Percentiles rank a stretch among this genome's conserved stretches.
Conservation (phyloP, 2,329 filamentous ascomycete genomes). For the Salinomyces thailandicus region DNA sequence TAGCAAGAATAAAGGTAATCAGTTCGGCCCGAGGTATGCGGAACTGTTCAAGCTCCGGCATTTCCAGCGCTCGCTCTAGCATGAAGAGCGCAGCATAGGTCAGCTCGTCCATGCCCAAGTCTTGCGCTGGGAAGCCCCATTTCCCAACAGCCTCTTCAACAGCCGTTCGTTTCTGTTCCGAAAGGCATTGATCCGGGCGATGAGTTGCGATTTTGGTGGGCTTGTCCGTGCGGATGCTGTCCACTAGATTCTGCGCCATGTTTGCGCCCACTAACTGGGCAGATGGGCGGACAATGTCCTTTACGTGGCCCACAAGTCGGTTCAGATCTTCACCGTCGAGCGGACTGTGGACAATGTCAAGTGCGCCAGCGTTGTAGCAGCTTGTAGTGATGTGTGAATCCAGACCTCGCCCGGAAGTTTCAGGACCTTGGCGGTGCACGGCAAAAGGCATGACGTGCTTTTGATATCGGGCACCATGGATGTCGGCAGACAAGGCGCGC, state of each 20-base stretch:
- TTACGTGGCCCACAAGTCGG: constrained; percentile 23
- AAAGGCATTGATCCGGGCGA: constrained; percentile 54
- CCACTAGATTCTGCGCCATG: constrained; percentile 23
- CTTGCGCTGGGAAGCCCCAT: constrained; percentile 85
- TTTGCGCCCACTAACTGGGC: constrained; percentile 18
- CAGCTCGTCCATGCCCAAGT: constrained; percentile 82
- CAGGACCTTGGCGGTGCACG: constrained; percentile 9
- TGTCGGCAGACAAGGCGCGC: constrained; percentile 15
- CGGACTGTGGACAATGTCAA: constrained; percentile 75
- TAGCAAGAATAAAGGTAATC: constrained; percentile 74
- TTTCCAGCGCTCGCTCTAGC: constrained; percentile 74
- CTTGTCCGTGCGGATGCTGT: constrained; percentile 15
- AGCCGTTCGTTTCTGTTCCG: constrained; percentile 44
- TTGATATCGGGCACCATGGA: constrained; percentile 17
- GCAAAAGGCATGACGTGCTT: constrained; percentile 23
- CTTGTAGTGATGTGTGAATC: constrained; percentile 20
- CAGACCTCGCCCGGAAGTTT: constrained; percentile 5
- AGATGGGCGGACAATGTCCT: constrained; percentile 18
- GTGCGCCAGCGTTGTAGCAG: constrained; percentile 76
- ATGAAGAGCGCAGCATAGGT: constrained; percentile 77
- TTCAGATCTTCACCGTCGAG: constrained; percentile 49
- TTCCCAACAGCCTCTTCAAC: constrained; percentile 61
- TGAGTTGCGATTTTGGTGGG: constrained; percentile 14
- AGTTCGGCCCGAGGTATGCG: constrained; percentile 44
- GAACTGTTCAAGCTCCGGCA: constrained; percentile 68